Evolutionary conservation across 805 yeast genomes (phyloP).

Genomic region (Kuraishia molischiana): DNA sequence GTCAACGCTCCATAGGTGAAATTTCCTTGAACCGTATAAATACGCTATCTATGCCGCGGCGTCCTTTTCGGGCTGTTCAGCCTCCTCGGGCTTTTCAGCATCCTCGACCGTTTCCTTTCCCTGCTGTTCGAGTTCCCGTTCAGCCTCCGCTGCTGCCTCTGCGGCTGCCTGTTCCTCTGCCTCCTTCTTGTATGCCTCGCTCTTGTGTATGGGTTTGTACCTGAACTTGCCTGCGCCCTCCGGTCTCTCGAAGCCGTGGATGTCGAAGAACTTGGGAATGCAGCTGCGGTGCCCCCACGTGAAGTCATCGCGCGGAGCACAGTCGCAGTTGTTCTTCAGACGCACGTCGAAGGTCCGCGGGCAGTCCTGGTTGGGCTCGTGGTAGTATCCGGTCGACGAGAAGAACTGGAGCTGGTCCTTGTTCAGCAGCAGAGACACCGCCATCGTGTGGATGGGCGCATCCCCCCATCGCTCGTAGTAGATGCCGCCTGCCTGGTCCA

Average conservation of each 20-base stretch:
- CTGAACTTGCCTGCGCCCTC: constrained; percentile 12
- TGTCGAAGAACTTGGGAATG: constrained; percentile 31
- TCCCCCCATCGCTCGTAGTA: constrained; percentile 62
- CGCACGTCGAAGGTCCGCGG: constrained; percentile 40
- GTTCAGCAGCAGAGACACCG: constrained; percentile 19
- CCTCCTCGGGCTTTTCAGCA: not conserved
- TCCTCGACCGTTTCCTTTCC: not conserved
- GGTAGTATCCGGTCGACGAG: constrained; percentile 44
- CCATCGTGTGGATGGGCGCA: constrained; percentile 22
- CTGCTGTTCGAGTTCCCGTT: not conserved
- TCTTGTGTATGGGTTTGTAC: constrained; percentile 18
- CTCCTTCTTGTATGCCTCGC: constrained; percentile 4
- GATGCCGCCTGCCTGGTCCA: constrained; percentile 56
- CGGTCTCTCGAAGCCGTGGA: constrained; percentile 21
- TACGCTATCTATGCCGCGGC: no score
- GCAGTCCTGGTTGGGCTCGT: constrained; percentile 49
- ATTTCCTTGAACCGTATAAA: no score
- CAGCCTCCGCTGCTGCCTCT: constrained; percentile 2
- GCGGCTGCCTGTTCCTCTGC: constrained; percentile 3
- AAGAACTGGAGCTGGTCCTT: constrained; percentile 24
- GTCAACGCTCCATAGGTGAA: no score
- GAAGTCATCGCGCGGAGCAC: constrained; percentile 37
- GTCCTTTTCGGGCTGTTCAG: no score
- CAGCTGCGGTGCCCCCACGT: constrained; percentile 43
- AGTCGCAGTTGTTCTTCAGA: constrained; percentile 36